Evolutionary conservation across 768 basidiomycete genomes (phyloP).

Genomic region (Fomitopsis serialis): DNA sequence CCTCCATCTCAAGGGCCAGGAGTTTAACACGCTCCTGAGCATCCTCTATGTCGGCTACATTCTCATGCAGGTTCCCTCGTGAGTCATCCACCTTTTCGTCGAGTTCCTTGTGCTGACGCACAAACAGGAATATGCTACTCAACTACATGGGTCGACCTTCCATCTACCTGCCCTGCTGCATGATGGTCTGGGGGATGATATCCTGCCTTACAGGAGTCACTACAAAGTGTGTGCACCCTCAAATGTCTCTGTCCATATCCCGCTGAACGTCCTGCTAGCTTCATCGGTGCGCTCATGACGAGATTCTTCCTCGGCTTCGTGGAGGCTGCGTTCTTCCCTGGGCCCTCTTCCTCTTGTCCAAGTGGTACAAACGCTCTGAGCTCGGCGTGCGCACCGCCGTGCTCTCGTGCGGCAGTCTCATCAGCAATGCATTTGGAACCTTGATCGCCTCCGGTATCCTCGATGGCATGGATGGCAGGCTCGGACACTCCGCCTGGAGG

Average conservation of each 20-base stretch:
- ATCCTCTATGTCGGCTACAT: slow-evolving; percentile 71
- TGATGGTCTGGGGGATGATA: slow-evolving; percentile 65
- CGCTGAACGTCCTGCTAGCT: slow-evolving; percentile 24
- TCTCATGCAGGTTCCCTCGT: slow-evolving; percentile 78
- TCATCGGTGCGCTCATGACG: slow-evolving; percentile 55
- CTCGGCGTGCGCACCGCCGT: slow-evolving; percentile 65
- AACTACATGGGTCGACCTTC: slow-evolving; percentile 66
- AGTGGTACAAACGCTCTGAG: slow-evolving; percentile 72
- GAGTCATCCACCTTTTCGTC: slow-evolving; percentile 18
- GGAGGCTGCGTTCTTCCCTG: slow-evolving; percentile 64
- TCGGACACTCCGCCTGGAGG: slow-evolving; percentile 72
- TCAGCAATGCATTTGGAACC: slow-evolving; percentile 79
- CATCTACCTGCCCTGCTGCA: slow-evolving; percentile 58
- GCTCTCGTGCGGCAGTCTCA: slow-evolving; percentile 66
- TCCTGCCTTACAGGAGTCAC: slow-evolving; percentile 36
- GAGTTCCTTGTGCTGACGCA: background rate
- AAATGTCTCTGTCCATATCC: background rate
- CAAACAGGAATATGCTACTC: slow-evolving; percentile 65
- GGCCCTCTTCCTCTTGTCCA: slow-evolving; percentile 59
- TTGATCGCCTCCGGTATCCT: slow-evolving; percentile 76
- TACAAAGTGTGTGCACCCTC: slow-evolving; percentile 11
- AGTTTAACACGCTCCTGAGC: slow-evolving; percentile 65
- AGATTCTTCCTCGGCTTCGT: slow-evolving; percentile 69
- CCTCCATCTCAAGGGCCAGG: slow-evolving; percentile 50
- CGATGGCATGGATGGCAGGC: slow-evolving; percentile 60